These are phyloP conservation scores for Podaxis mareebaensis DNA, from an alignment of 768 basidiomycete genomes.

Conservation along the genomic window DNA sequence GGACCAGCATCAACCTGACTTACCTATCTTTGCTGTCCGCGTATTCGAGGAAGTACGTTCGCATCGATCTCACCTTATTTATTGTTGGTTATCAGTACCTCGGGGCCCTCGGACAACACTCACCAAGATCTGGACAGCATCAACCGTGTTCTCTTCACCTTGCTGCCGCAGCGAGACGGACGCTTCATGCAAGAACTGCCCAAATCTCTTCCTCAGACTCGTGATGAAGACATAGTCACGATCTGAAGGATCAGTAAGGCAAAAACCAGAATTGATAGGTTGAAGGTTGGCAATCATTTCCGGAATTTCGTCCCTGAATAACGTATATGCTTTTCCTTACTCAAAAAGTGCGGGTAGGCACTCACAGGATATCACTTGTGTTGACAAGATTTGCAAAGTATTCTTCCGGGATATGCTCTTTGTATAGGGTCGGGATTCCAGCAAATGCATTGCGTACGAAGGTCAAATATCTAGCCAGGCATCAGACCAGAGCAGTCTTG, in stretches of 20 bases:
- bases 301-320: constrained; percentile 58
- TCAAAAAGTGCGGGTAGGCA: constrained; percentile 2
- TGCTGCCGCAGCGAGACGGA: constrained; percentile 68
- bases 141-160: constrained; percentile 80
- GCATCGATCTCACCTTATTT: constrained; percentile 61
- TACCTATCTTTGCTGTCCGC: constrained; percentile 66
- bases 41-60: constrained; percentile 73
- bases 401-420: constrained; percentile 52
- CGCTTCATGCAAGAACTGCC: constrained; percentile 68
- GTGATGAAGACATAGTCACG: constrained; percentile 63
- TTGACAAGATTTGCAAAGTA: constrained; percentile 41
- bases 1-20: background rate
- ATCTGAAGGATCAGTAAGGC: constrained; percentile 64
- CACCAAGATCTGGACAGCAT: constrained; percentile 75
- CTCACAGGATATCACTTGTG: constrained; percentile 73
- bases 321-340: constrained; percentile 1
- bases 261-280: constrained; percentile 65
- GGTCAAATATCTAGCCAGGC: constrained; percentile 53
- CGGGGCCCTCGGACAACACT: constrained; percentile 21
- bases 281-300: constrained; percentile 74
- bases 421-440: constrained; percentile 68
- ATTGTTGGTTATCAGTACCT: background rate
- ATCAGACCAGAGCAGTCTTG: background rate
- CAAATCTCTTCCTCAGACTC: constrained; percentile 60
- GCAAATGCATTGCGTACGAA: constrained; percentile 75